Evolutionary conservation across 768 basidiomycete genomes (phyloP), one percentile per base, ranked within the genome.

Genomic region (Pleurotus ostreatus): DNA sequence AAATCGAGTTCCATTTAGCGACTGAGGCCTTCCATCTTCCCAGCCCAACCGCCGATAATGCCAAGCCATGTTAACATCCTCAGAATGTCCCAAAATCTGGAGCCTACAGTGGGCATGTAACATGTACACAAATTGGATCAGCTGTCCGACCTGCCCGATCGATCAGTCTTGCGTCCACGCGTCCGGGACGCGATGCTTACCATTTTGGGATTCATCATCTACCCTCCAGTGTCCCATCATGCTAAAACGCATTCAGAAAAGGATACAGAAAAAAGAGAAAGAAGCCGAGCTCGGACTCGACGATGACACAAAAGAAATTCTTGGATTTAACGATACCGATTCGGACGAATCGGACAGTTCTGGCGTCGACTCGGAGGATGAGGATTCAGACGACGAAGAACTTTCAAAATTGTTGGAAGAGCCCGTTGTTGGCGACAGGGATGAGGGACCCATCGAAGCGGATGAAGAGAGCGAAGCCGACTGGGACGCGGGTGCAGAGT

Each of bases 231-330:
- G 44, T 46, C 38, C 41, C 37, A 34, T 43, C 47, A 92, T 92
- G 89, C 90, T 89, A 76, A 92, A 92, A 71, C 82, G 90, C 57
- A 76, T 89, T 5, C 84, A 84, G 61, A 90, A 84, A 66, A 79
- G 84, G 46, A 78, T 77, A 22, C 76, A 76, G 62, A 84, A 78
- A 62, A 78, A 75, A 57, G 76, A 85, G 62, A 75, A 84, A 60
- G 86, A 87, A 59, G 84, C 86, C 66, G 79, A 82, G 49, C 76
- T 86, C 37, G 85, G 82, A 0, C 61, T 88, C 4, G 82, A 88
- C 56, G 80, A 78, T 34, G 85, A 84, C n/a, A 73, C 76, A 73
- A 87, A 78, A 63, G 82, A 81, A 47, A 65, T 83, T 37, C 70
- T 89, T 11, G 89, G 87, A 22, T 65, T 91, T 59, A 76, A 89